Evolutionary conservation across 192 early-diverging fungal genomes (phyloP).

Genomic region (Backusella luteola): DNA sequence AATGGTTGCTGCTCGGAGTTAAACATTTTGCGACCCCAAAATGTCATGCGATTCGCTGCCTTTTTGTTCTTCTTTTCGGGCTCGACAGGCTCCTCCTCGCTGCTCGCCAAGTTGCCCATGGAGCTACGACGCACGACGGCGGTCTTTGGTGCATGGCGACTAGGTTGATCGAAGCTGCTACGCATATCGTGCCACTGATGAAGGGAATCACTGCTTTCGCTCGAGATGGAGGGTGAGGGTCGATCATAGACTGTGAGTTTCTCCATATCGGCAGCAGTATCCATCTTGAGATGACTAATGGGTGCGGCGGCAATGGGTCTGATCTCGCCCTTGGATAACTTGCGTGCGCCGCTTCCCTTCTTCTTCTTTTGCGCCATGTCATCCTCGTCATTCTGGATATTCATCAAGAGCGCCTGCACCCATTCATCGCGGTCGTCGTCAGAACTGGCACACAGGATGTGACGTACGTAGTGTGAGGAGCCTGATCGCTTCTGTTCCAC

Average conservation of each 20-base stretch:
- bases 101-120: constrained; percentile 17
- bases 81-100: not conserved
- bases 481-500: constrained; percentile 68
- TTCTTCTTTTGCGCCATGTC: not conserved
- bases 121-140: constrained; percentile 19
- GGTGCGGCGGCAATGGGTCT: constrained; percentile 21
- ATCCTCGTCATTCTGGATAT: constrained; percentile 25
- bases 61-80: constrained; percentile 21
- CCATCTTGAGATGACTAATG: constrained; percentile 27
- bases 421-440: constrained; percentile 91
- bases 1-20: not conserved
- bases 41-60: constrained; percentile 31
- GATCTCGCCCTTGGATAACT: constrained; percentile 34
- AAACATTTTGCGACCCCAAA: constrained; percentile 40
- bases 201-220: not conserved
- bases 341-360: constrained; percentile 15
- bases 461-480: constrained; percentile 41
- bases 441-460: constrained; percentile 89
- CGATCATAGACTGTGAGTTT: not conserved
- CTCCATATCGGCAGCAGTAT: constrained; percentile 19
- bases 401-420: constrained; percentile 68
- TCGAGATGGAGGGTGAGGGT: constrained; percentile 14
- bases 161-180: constrained; percentile 20
- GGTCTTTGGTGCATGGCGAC: not conserved
- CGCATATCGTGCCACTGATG: constrained; percentile 1